Evolutionary conservation across 2,329 filamentous ascomycete species (phyloP).

Genomic region (Aureobasidium sp.): DNA sequence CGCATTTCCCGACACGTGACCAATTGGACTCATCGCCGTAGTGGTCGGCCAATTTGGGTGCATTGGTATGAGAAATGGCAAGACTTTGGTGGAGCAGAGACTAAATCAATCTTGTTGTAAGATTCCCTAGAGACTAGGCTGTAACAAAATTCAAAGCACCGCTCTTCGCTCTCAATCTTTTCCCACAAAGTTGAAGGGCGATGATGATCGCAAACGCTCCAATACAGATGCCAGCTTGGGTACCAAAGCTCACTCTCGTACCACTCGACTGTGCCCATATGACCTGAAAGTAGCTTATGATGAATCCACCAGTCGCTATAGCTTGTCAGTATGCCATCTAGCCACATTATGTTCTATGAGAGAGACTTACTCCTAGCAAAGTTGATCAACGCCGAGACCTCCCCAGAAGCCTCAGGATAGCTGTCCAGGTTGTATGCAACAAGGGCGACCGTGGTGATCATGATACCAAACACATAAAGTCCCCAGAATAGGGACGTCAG

Average conservation of each 20-base stretch:
- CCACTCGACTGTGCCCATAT: slow-evolving; percentile 31
- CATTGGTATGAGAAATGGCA: no score
- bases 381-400: slow-evolving; percentile 46
- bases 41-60: no score
- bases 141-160: not conserved
- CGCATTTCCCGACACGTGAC: no score
- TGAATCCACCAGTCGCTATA: slow-evolving; percentile 39
- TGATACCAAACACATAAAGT: slow-evolving; percentile 48
- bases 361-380: slow-evolving; percentile 22
- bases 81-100: no score
- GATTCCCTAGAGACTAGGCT: no score
- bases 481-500: slow-evolving; percentile 42
- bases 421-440: slow-evolving; percentile 46
- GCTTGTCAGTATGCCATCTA: no score
- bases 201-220: not conserved
- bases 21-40: no score
- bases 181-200: not conserved
- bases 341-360: no score
- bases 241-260: slow-evolving; percentile 13
- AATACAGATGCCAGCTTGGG: slow-evolving; percentile 6
- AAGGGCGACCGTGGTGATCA: slow-evolving; percentile 45
- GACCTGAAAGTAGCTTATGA: slow-evolving; percentile 45
- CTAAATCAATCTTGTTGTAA: no score
- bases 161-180: not conserved
- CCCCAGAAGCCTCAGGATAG: slow-evolving; percentile 48